Evolutionary conservation across 176 grass and related monocot species (phyloP), one percentile per base, ranked within the genome.

Genomic region (sorghum (Sorghum bicolor)): DNA sequence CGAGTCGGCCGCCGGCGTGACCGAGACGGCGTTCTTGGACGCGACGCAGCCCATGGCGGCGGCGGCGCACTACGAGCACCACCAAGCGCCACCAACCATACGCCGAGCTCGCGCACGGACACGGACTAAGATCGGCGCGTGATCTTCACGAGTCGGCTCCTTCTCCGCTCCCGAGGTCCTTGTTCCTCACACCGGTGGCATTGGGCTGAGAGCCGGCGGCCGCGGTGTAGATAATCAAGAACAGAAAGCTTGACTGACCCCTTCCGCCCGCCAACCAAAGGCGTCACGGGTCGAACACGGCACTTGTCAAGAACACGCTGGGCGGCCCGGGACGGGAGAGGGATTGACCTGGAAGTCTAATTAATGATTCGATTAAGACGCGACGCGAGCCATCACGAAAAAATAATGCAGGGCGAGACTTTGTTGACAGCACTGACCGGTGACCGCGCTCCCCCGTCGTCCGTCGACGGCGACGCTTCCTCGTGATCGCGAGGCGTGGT

Each of bases 11-110:
- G 87, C 89, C 70, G 91, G 96, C 22, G 93, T 92, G 62, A 90
- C 88, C 44, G 90, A 92, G 47, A 88, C 79, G 31, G 83, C 53
- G 48, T 94, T 99, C 93, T 99, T 99, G 69, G 96, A 99, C 53
- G 77, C 80, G 77, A 92, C 86, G 81, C 96, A 99, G 65, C 96
- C 96, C 96, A 99, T 99, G 68, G 40, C 68, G 82, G 44, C 74
- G 48, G 44, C 44, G 63, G 52, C 52, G 45, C 57, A 64, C 80
- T 43, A 38, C 53, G 32, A 53, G 13, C 22, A 50, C 13, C 31
- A 44, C 2, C 65, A 34, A 19, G 74, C 45, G 64, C 28, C 58
- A 66, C 44, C 36, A 12, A 73, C 32, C 86, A 77, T 77, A 30
- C 80, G 86, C 39, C 39, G 79, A n/a, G 79, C 10, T 48, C 79